Base-by-base conservation (phyloP, 495 filamentous ascomycete genomes). In the Penicillium pulvis region DNA sequence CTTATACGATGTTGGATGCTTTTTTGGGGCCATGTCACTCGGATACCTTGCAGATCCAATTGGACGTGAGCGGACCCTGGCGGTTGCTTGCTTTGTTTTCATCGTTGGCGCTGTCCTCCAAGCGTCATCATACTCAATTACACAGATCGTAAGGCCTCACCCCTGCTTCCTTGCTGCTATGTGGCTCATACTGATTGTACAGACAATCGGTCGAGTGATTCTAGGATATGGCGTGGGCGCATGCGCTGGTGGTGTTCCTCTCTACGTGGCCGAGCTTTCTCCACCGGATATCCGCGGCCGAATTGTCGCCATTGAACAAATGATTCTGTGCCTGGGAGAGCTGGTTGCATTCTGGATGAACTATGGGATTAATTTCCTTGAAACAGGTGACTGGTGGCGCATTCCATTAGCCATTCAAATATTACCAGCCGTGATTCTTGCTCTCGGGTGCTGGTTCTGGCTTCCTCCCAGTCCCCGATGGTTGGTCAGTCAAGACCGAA, bases 281-380 rank as follows among this genome's bases (percentile, higher is more conserved):
- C 80, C 80, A 6, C 80, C 81, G 0, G 82, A 84, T 48, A 76
- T 84, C 42, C 76, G 82, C 33, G 90, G 90, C 45, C 83, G 85
- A 14, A 75, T 93, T 6, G 87, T 91, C 19, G 87, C 85, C 16
- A 79, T 89, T 0, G 87, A 92, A 67, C 90, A 92, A 68, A 78
- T 92, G 48, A 59, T 85, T 10, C 85, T 83, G 75, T 86, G 86
- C 66, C 75, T 90, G 35, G 90, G 90, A 46, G 91, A 92, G 70
- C 84, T 93, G 82, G 77, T 90, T 42, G 83, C 81, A 51, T 92
- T 91, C 76, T 92, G 90, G 89, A 87, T 90, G 61, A 85, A 89
- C 69, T 90, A 89, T 47, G 63, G 62, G 5, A 61, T 68, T 39
- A 65, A 63, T 42, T 68, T 63, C 19, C 62, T 72, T 23, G 55